Percentiles rank a stretch among this genome's conserved stretches.
These are phyloP conservation scores for Penicillium paxilli DNA, from an alignment of 495 filamentous ascomycete species.

Conservation along the genomic window DNA sequence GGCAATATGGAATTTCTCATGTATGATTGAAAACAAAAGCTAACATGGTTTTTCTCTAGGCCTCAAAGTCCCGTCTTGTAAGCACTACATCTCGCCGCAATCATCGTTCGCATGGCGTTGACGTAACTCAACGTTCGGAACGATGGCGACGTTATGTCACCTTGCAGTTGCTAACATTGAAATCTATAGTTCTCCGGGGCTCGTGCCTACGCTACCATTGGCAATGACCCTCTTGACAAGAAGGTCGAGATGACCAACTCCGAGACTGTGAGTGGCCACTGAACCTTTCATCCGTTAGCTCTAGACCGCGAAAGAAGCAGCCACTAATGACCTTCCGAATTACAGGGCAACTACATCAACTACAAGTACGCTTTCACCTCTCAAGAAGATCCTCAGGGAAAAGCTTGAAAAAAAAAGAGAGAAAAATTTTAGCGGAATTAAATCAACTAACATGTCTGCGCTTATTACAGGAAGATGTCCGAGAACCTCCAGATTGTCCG, in stretches of 20 bases:
- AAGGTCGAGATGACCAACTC: slow-evolving; percentile 82
- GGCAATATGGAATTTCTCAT: neutral
- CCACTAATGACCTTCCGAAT: slow-evolving; percentile 18
- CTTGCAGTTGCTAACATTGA: slow-evolving; percentile 16
- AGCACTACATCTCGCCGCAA: slow-evolving; percentile 25
- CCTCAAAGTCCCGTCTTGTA: slow-evolving; percentile 56
- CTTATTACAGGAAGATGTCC: slow-evolving; percentile 83
- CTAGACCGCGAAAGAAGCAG: slow-evolving; percentile 1
- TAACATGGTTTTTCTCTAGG: slow-evolving; percentile 33
- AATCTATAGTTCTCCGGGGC: slow-evolving; percentile 44
- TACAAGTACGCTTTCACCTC: slow-evolving; percentile 57
- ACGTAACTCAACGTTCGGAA: slow-evolving; percentile 7
- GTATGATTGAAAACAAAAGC: slow-evolving; percentile 7
- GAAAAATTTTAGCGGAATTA: neutral
- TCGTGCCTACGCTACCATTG: slow-evolving; percentile 61
- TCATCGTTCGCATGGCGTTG: slow-evolving; percentile 5
- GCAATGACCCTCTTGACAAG: slow-evolving; percentile 57
- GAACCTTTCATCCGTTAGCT: neutral
- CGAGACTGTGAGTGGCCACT: slow-evolving; percentile 57
- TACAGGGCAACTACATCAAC: slow-evolving; percentile 74
- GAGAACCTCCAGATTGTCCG: slow-evolving; percentile 95
- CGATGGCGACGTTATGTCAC: slow-evolving; percentile 3
- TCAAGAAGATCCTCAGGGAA: neutral
- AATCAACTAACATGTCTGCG: slow-evolving; percentile 32
- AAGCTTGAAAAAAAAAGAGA: neutral